Evolutionary conservation across 1,284 basidiomycete genomes (phyloP).

Genomic region (Pyrrhoderma noxium): DNA sequence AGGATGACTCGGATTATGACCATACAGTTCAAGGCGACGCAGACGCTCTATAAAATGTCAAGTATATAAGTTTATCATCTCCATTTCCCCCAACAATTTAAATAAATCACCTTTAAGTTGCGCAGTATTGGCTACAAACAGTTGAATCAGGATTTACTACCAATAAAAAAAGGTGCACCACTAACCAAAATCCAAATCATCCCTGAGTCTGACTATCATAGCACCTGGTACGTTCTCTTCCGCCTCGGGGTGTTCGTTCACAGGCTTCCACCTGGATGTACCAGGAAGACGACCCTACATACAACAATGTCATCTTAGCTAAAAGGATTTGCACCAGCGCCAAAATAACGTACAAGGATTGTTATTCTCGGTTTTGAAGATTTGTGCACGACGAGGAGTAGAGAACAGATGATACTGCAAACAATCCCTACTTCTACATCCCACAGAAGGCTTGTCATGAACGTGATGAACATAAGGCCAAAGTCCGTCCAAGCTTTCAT

Average conservation of each 20-base stretch:
- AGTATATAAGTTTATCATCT: constrained; percentile 3
- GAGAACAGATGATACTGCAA: constrained; percentile 76
- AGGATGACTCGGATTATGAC: constrained; percentile 70
- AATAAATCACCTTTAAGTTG: constrained; percentile 63
- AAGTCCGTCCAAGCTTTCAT: constrained; percentile 88
- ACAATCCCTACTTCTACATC: constrained; percentile 81
- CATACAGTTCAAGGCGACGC: constrained; percentile 76
- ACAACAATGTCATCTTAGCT: not conserved
- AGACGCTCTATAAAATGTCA: constrained; percentile 51
- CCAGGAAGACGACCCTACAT: constrained; percentile 70
- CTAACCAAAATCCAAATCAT: constrained; percentile 74
- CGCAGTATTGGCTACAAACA: constrained; percentile 69
- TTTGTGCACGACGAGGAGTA: constrained; percentile 82
- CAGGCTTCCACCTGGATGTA: constrained; percentile 74
- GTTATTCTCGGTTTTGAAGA: constrained; percentile 74
- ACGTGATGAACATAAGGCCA: constrained; percentile 77
- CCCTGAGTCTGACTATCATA: constrained; percentile 62
- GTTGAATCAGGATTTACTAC: constrained; percentile 7
- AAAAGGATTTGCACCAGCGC: not conserved
- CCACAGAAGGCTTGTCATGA: constrained; percentile 73
- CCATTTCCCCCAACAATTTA: constrained; percentile 1
- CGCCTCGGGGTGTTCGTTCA: constrained; percentile 71
- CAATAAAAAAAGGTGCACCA: constrained; percentile 1
- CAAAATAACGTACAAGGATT: constrained; percentile 42
- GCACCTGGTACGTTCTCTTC: constrained; percentile 46